phyloP scores from a whole-genome alignment of 306 rosid species.

The Prunus fruticosa region DNA sequence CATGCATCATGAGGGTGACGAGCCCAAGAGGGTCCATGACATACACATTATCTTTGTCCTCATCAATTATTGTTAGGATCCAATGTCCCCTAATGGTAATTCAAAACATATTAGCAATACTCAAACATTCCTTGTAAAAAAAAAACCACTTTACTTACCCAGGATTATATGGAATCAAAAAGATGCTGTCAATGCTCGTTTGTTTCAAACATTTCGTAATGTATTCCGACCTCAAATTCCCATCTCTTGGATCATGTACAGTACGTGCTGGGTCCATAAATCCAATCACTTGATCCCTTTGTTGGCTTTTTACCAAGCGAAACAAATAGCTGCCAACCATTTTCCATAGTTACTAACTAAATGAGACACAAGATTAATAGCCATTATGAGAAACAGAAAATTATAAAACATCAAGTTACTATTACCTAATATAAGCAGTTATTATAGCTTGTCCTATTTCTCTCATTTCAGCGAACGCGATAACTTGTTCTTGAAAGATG shows the following conservation, averaged over 20 bases:
- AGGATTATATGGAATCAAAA: neutral
- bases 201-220: neutral
- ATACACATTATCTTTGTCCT: neutral
- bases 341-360: no score
- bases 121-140: no score
- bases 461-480: neutral
- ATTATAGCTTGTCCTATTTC: neutral
- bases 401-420: neutral
- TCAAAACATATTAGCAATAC: no score
- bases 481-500: neutral
- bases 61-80: neutral
- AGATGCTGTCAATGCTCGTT: neutral
- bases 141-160: neutral
- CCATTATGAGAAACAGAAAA: no score
- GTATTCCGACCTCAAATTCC: no score
- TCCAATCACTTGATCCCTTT: neutral
- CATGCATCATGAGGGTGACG: no score
- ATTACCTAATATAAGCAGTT: neutral
- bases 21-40: no score
- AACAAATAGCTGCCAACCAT: neutral
- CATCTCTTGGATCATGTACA: no score
- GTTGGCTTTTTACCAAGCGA: no score
- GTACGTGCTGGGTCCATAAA: neutral
- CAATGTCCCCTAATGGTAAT: neutral
- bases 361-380: no score